Conservation (phyloP, 1,139 yeast genomes). For the Sugiyamaella pinicola region DNA sequence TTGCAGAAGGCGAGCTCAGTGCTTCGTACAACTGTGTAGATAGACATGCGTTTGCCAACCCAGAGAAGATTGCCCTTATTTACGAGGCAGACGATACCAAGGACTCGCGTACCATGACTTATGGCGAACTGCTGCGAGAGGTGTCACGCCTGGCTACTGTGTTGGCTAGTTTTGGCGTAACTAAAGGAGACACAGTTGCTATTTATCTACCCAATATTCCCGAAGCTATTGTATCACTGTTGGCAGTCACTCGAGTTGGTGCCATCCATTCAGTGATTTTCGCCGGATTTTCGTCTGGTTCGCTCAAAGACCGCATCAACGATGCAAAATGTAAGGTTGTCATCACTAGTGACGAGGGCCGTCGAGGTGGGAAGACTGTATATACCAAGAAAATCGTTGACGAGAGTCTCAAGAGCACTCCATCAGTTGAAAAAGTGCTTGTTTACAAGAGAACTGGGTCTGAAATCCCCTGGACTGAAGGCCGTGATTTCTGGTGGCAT, state of each 20-base stretch:
- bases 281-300: constrained; percentile 96
- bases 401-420: constrained; percentile 81
- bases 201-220: constrained; percentile 97
- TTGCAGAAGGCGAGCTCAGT: constrained; percentile 87
- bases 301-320: constrained; percentile 84
- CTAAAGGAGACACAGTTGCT: constrained; percentile 95
- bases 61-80: constrained; percentile 82
- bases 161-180: constrained; percentile 80
- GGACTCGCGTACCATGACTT: constrained; percentile 71
- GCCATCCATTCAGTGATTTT: constrained; percentile 96
- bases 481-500: constrained; percentile 95
- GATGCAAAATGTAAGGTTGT: constrained; percentile 89
- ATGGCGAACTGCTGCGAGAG: constrained; percentile 81
- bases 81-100: constrained; percentile 94
- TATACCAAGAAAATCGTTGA: constrained; percentile 92
- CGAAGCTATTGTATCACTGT: constrained; percentile 90
- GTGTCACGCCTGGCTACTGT: constrained; percentile 90
- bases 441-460: constrained; percentile 88
- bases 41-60: constrained; percentile 86
- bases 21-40: constrained; percentile 97
- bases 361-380: constrained; percentile 92
- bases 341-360: constrained; percentile 94
- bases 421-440: constrained; percentile 76
- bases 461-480: constrained; percentile 67
- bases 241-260: constrained; percentile 93